Evolutionary conservation across 805 yeast genomes (phyloP).

Genomic region (Wickerhamomyces sydowiorum): DNA sequence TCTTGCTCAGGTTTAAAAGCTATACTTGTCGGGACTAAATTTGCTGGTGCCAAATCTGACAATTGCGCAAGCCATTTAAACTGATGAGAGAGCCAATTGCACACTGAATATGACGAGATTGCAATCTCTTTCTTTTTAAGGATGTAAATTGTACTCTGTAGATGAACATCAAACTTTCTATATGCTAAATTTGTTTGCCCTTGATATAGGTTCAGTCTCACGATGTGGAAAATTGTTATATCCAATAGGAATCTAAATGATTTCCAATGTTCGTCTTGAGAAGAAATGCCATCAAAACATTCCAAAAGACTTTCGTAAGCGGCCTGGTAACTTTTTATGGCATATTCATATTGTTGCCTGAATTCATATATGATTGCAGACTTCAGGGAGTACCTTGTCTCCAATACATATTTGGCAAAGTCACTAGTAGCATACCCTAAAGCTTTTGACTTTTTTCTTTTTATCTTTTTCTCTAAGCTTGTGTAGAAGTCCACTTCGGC

Average conservation of each 20-base stretch:
- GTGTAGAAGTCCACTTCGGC: constrained; percentile 40
- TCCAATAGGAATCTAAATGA: constrained; percentile 51
- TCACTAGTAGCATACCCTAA: constrained; percentile 1
- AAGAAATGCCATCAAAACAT: constrained; percentile 25
- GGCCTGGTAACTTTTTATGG: constrained; percentile 45
- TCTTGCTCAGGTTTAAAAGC: constrained; percentile 25
- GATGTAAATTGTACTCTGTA: constrained; percentile 41
- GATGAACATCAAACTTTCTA: constrained; percentile 59
- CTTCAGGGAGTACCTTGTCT: constrained; percentile 45
- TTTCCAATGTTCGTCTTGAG: constrained; percentile 29
- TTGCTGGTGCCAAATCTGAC: constrained; percentile 40
- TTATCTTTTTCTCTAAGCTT: constrained; percentile 32
- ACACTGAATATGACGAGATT: constrained; percentile 23
- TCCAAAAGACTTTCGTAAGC: constrained; percentile 47
- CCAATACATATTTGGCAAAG: constrained; percentile 8
- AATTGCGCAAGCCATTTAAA: constrained; percentile 61
- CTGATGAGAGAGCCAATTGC: constrained; percentile 59
- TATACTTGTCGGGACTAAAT: constrained; percentile 31
- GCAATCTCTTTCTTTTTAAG: constrained; percentile 24
- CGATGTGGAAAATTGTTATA: constrained; percentile 54
- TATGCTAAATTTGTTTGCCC: constrained; percentile 56
- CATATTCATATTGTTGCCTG: constrained; percentile 39
- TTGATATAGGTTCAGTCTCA: constrained; percentile 51
- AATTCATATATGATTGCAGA: constrained; percentile 45
- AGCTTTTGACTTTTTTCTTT: constrained; percentile 29